phyloP scores from a whole-genome alignment of 2,329 filamentous ascomycete genomes.

The Pseudocercospora macadamiae region DNA sequence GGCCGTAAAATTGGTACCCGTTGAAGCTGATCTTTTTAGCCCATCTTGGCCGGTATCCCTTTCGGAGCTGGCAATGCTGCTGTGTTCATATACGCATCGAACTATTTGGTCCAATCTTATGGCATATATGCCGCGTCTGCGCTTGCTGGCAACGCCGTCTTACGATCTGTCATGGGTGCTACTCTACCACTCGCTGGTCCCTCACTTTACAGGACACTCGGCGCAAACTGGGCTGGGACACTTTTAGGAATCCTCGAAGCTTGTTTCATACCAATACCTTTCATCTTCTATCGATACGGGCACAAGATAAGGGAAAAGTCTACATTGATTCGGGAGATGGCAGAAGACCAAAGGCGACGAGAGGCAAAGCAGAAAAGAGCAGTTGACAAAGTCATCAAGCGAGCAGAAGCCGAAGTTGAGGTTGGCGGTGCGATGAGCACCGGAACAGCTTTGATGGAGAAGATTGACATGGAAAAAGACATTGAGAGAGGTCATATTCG shows the following conservation, averaged over 20 bases:
- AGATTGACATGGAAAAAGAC: conserved; percentile 30
- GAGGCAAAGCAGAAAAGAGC: conserved; percentile 46
- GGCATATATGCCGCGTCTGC: conserved; percentile 81
- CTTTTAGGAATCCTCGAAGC: conserved; percentile 74
- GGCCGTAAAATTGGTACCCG: too few species aligned
- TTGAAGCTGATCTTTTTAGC: conserved; percentile 35
- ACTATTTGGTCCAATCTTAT: conserved; percentile 79
- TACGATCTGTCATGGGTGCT: conserved; percentile 75
- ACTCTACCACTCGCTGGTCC: conserved; percentile 74
- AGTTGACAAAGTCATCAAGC: conserved; percentile 34
- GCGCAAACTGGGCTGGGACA: conserved; percentile 78
- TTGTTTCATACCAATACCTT: conserved; percentile 65
- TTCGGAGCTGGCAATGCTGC: conserved; percentile 77
- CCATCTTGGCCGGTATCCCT: conserved; percentile 75
- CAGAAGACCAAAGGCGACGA: conserved; percentile 51
- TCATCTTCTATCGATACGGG: conserved; percentile 50
- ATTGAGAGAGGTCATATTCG: conserved; percentile 24
- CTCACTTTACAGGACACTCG: conserved; percentile 69
- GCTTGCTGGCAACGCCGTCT: conserved; percentile 76
- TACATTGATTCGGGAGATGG: conserved; percentile 54
- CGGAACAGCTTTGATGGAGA: conserved; percentile 41
- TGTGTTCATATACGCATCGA: conserved; percentile 80
- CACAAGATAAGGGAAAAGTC: conserved; percentile 60
- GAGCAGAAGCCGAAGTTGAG: conserved; percentile 34
- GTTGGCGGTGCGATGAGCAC: conserved; percentile 46